Evolutionary conservation across 441 rosid genomes (phyloP).

Genomic region (Populus trichocarpa): DNA sequence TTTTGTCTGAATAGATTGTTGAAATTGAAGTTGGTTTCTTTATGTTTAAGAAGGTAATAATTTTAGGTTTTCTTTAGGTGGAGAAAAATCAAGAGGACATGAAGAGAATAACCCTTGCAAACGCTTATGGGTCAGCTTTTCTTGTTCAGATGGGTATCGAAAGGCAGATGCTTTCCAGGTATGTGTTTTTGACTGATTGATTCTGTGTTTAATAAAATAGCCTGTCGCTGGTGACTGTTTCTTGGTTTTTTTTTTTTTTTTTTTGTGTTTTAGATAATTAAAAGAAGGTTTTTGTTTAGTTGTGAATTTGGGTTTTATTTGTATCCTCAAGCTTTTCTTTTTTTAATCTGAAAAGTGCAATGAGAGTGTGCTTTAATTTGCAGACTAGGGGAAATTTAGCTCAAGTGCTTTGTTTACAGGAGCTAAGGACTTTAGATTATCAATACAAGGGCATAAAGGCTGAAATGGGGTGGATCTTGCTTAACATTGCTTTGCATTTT

Average conservation of each 20-base stretch:
- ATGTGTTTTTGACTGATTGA: constrained; percentile 11
- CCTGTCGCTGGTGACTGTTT: not conserved
- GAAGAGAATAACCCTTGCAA: constrained; percentile 49
- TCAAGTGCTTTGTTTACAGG: not conserved
- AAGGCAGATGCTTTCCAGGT: constrained; percentile 80
- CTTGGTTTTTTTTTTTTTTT: not conserved
- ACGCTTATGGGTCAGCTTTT: constrained; percentile 71
- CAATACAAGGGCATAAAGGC: not conserved
- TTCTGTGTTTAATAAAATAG: not conserved
- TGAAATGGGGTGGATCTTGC: not conserved
- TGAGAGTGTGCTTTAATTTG: not conserved
- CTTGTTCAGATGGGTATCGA: constrained; percentile 88
- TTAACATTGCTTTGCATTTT: not conserved
- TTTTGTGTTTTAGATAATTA: not conserved
- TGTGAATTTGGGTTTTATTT: not conserved
- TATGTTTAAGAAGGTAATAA: constrained; percentile 1
- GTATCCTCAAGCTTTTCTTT: not conserved
- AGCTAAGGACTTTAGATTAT: not conserved
- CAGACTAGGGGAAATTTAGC: not conserved
- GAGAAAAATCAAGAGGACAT: constrained; percentile 49
- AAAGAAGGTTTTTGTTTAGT: not conserved
- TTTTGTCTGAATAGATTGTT: not conserved
- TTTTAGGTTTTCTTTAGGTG: constrained; percentile 30
- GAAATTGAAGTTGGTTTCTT: not conserved
- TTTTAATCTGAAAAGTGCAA: not conserved